phyloP scores from a whole-genome alignment of 495 filamentous ascomycete genomes.

The Rostrohypoxylon terebratum region DNA sequence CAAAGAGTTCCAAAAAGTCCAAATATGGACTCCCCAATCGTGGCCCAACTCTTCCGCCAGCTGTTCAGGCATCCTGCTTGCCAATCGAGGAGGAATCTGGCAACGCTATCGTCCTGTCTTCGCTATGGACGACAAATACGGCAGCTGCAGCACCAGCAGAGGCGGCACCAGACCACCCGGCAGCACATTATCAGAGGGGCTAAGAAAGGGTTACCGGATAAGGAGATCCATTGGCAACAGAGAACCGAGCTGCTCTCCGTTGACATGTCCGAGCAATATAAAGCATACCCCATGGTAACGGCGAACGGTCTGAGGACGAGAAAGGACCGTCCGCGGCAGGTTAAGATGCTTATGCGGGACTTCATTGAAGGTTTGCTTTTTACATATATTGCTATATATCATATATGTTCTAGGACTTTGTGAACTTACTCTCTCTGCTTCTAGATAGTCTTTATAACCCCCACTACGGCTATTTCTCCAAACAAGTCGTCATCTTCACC shows the following conservation, averaged over 20 bases:
- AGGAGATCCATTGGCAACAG: constrained; percentile 81
- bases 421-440: background rate
- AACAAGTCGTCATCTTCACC: constrained; percentile 95
- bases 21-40: constrained; percentile 83
- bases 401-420: background rate
- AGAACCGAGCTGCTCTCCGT: constrained; percentile 74
- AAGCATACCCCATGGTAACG: constrained; percentile 83
- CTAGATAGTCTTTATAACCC: constrained; percentile 97
- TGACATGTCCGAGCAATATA: constrained; percentile 83
- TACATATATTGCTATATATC: background rate
- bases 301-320: constrained; percentile 77
- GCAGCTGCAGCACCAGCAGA: constrained; percentile 44
- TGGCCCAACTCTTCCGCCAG: constrained; percentile 82
- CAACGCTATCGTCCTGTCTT: constrained; percentile 54
- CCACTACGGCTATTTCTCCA: constrained; percentile 97
- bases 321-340: constrained; percentile 81
- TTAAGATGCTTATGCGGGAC: constrained; percentile 97
- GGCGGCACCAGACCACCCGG: constrained; percentile 46
- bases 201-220: constrained; percentile 30
- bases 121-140: constrained; percentile 52
- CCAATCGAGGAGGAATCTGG: constrained; percentile 65
- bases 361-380: constrained; percentile 87
- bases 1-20: constrained; percentile 10
- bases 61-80: constrained; percentile 82
- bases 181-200: constrained; percentile 31